Base-by-base conservation (phyloP, 225 moss, liverwort and hornwort species). In the Physcomitrium patens region DNA sequence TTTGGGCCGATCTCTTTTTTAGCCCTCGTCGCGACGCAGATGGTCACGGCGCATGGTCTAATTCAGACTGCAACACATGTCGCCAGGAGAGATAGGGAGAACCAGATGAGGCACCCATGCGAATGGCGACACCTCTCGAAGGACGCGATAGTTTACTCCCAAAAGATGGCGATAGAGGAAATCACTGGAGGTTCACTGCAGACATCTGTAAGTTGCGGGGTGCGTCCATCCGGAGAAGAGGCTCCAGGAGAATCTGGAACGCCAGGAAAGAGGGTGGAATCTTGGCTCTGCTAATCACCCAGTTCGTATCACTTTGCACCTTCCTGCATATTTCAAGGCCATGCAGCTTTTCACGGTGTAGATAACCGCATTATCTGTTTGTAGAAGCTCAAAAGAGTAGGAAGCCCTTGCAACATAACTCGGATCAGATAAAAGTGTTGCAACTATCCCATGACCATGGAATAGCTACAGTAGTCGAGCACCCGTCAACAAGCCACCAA, bases 381-480 rank as follows among this genome's bases (percentile, higher is more conserved):
- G 18, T 11, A 28, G 31, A 12, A 28, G 9, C 4, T 6, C 14
- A 28, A 8, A 5, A 37, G 31, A 59, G 71, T 13, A 28, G 31
- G 31, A 37, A 37, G 5, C 44, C 43, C 7, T 7, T 14, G 37
- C 28, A 52, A 57, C 44, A 45, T 56, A 41, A 10, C 18, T 16
- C n/a, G 45, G 17, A 18, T 26, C 17, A 26, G 69, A 69, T 65
- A 51, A n/a, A 20, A 15, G 23, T 66, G 24, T 16, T 26, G 66
- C 46, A 17, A 12, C 31, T 27, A 19, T 81, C 64, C 78, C 82
- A 82, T 74, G 82, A 82, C 78, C 44, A 59, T 44, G 74, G 53
- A 82, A 82, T 82, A 78, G 82, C 82, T 78, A 78, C 70, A 82
- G 82, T 22, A 15, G 44, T 22, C 0, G 6, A 51, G 52, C 28